A percentile compares a stretch with the other conserved stretches of the same genome.
These are phyloP conservation scores for Arabidopsis hybrid DNA, from an alignment of 441 rosid genomes.

Conservation along the genomic window DNA sequence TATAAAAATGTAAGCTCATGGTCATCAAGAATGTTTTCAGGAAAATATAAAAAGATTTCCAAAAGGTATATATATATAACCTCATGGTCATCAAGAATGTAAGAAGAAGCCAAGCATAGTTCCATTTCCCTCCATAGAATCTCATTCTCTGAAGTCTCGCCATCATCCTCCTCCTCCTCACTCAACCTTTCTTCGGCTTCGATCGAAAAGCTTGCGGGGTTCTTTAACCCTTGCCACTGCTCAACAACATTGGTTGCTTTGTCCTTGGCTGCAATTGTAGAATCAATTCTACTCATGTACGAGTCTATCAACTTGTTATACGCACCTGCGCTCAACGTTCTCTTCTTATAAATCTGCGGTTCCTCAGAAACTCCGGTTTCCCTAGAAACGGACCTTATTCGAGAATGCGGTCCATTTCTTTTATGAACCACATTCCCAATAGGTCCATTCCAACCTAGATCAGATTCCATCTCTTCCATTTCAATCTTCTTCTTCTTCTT, in stretches of 20 bases:
- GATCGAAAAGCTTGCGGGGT: slow-evolving; percentile 40
- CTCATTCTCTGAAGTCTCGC: slow-evolving; percentile 67
- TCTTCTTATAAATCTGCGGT: slow-evolving; percentile 48
- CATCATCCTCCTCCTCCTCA: slow-evolving; percentile 55
- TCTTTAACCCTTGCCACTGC: slow-evolving; percentile 72
- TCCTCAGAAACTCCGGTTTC: slow-evolving; percentile 45
- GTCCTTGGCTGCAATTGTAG: slow-evolving; percentile 56
- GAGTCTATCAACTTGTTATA: slow-evolving; percentile 76
- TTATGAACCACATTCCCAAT: slow-evolving; percentile 37
- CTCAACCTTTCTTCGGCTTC: slow-evolving; percentile 42
- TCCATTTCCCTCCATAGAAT: slow-evolving; percentile 96
- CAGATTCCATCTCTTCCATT: slow-evolving; percentile 54
- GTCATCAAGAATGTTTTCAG: slow-evolving; percentile 50
- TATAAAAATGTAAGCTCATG: slow-evolving; percentile 48
- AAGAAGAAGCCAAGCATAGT: slow-evolving; percentile 73
- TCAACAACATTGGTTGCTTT: slow-evolving; percentile 58
- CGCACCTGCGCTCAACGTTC: slow-evolving; percentile 74
- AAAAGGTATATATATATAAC: too few relatives aligned
- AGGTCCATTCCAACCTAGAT: slow-evolving; percentile 49
- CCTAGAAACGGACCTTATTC: slow-evolving; percentile 31
- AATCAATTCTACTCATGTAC: slow-evolving; percentile 79
- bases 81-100: slow-evolving; percentile 47
- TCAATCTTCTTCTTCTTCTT: slow-evolving; percentile 34
- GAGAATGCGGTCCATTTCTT: slow-evolving; percentile 46
- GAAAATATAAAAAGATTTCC: too few relatives aligned